Evolutionary conservation across 352 stramenopile species (phyloP).

Genomic region (Phytopythium ostracodes): DNA sequence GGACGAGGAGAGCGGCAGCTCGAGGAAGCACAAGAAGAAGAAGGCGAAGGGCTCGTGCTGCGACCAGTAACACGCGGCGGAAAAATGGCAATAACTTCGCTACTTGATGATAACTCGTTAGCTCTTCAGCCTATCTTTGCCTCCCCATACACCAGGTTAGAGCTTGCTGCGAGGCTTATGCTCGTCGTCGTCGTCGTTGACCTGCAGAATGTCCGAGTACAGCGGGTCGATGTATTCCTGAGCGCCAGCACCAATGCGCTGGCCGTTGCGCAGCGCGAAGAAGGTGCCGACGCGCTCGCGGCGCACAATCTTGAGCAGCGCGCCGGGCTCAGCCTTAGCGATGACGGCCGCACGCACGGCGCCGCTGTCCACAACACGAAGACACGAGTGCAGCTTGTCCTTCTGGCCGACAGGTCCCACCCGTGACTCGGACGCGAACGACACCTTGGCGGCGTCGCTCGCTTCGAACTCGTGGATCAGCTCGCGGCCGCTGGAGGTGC

Average conservation of each 20-base stretch:
- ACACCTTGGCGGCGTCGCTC: conserved; percentile 25
- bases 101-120: not conserved
- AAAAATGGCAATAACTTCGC: not conserved
- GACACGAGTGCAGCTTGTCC: conserved; percentile 80
- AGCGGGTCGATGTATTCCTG: conserved; percentile 61
- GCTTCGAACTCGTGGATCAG: conserved; percentile 50
- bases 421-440: conserved; percentile 46
- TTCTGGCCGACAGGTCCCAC: conserved; percentile 63
- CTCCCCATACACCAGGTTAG: conserved; percentile 12
- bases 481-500: conserved; percentile 15
- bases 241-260: conserved; percentile 35
- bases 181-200: conserved; percentile 4
- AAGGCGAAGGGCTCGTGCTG: not conserved
- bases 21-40: not conserved
- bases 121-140: no score
- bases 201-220: conserved; percentile 58
- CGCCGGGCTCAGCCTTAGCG: conserved; percentile 56
- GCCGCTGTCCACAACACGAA: conserved; percentile 72
- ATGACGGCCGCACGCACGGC: conserved; percentile 56
- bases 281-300: conserved; percentile 68
- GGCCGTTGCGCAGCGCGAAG: conserved; percentile 41
- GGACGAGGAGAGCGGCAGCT: conserved; percentile 21
- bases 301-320: conserved; percentile 57
- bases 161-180: conserved; percentile 34
- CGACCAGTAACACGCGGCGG: not conserved